A percentile compares a stretch with the other conserved stretches of the same genome.
phyloP scores from a whole-genome alignment of 352 stramenopile species.

The Pythium grandisporangium region DNA sequence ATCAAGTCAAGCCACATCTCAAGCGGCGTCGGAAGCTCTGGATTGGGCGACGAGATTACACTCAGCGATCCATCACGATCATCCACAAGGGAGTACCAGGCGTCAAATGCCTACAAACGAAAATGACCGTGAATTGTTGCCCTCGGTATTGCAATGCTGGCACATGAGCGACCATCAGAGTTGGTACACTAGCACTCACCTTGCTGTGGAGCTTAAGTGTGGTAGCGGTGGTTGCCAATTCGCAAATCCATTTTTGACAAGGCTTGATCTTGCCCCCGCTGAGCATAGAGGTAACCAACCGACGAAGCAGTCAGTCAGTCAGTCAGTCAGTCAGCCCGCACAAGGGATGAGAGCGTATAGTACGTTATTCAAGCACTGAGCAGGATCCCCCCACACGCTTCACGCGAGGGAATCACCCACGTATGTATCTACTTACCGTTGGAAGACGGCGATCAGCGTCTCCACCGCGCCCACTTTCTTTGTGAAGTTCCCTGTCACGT shows the following conservation, averaged over 20 bases:
- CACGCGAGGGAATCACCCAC: neutral
- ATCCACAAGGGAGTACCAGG: slow-evolving; percentile 66
- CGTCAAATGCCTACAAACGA: slow-evolving; percentile 47
- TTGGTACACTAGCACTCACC: slow-evolving; percentile 5
- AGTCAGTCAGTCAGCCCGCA: too few relatives aligned
- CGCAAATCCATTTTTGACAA: slow-evolving; percentile 71
- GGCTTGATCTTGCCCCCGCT: slow-evolving; percentile 70
- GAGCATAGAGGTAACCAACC: too few relatives aligned
- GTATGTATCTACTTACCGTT: slow-evolving; percentile 19
- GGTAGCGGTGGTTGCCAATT: slow-evolving; percentile 45
- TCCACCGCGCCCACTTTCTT: slow-evolving; percentile 67
- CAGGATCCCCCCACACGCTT: neutral
- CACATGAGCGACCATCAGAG: too few relatives aligned
- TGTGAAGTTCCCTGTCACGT: slow-evolving; percentile 27
- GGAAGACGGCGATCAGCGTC: slow-evolving; percentile 64
- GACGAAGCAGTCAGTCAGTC: too few relatives aligned
- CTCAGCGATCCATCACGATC: slow-evolving; percentile 21
- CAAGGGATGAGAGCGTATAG: neutral
- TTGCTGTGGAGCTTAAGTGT: slow-evolving; percentile 45
- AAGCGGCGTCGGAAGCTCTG: slow-evolving; percentile 45
- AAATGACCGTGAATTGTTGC: too few relatives aligned
- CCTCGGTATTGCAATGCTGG: too few relatives aligned
- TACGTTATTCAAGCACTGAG: neutral
- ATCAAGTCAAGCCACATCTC: slow-evolving; percentile 69
- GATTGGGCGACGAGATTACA: slow-evolving; percentile 40